Evolutionary conservation across 106 monocot genomes (phyloP).

Genomic region (Vanilla planifolia): DNA sequence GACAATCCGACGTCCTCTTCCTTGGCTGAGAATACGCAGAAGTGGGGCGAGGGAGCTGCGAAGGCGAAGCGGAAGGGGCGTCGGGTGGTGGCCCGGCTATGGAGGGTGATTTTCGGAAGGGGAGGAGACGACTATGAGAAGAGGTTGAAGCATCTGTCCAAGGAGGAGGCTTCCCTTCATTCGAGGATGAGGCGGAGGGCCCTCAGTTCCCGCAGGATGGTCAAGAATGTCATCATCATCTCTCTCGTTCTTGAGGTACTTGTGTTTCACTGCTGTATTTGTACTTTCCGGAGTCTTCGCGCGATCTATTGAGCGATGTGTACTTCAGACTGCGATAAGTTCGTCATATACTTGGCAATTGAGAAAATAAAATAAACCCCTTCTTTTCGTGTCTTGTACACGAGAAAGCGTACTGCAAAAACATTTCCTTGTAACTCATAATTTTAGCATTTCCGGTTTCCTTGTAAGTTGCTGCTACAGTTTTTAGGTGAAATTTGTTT

Average conservation of each 20-base stretch:
- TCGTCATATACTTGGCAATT: no score
- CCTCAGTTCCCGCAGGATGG: constrained; percentile 29
- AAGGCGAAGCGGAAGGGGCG: constrained; percentile 1
- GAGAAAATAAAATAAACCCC: no score
- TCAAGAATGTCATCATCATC: constrained; percentile 46
- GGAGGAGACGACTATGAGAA: constrained; percentile 69
- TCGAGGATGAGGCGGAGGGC: constrained; percentile 62
- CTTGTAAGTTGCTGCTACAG: no score
- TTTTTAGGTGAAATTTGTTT: no score
- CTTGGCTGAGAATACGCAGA: neutral
- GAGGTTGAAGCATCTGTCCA: constrained; percentile 60
- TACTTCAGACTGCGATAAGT: neutral
- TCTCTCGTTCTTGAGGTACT: constrained; percentile 51
- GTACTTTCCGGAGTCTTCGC: neutral
- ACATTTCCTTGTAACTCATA: no score
- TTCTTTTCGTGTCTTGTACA: no score
- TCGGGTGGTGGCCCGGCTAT: constrained; percentile 44
- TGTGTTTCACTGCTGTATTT: neutral
- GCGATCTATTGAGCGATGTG: neutral
- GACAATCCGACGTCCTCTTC: constrained; percentile 1
- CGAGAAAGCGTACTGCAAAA: no score
- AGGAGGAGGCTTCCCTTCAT: constrained; percentile 67
- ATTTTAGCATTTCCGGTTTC: no score
- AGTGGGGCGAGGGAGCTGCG: neutral
- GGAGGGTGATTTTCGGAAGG: constrained; percentile 50